Conservation (phyloP, 352 stramenopile genomes). For the Phytophthora boehmeriae region DNA sequence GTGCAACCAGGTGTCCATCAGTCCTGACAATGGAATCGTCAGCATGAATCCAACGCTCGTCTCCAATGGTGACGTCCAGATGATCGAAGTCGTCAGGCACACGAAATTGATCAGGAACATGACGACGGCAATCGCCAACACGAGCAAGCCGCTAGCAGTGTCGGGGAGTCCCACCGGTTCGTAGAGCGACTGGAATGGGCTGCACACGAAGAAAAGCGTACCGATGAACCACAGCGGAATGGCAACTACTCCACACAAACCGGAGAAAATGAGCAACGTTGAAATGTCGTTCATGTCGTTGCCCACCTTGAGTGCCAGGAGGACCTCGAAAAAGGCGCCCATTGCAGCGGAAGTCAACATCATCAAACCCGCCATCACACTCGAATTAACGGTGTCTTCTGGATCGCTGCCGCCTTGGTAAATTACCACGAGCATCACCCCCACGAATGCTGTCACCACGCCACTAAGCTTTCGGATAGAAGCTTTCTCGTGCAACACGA, state of each 20-base stretch:
- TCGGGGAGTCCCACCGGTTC: constrained; percentile 48
- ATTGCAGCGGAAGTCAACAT: constrained; percentile 48
- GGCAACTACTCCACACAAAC: constrained; percentile 46
- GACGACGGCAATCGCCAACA: constrained; percentile 38
- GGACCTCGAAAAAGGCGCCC: constrained; percentile 55
- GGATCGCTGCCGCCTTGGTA: constrained; percentile 38
- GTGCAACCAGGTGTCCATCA: constrained; percentile 49
- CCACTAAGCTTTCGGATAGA: constrained; percentile 40
- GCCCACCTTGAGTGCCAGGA: constrained; percentile 40
- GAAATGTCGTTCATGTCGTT: constrained; percentile 46
- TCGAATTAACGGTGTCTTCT: constrained; percentile 32
- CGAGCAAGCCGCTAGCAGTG: constrained; percentile 28
- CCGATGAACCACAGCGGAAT: constrained; percentile 49
- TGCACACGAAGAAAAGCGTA: constrained; percentile 37
- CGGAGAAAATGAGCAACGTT: constrained; percentile 51
- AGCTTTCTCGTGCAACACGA: constrained; percentile 47
- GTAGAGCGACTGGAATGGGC: constrained; percentile 40
- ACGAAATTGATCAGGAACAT: constrained; percentile 51
- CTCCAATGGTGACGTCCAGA: constrained; percentile 63
- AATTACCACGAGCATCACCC: constrained; percentile 51
- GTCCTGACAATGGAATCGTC: constrained; percentile 54
- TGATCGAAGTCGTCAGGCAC: constrained; percentile 47
- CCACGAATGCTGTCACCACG: constrained; percentile 44
- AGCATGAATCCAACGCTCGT: constrained; percentile 64
- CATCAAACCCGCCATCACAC: constrained; percentile 42